Conservation (phyloP, 257 asterid species). For the Przewalskia tangutica region DNA sequence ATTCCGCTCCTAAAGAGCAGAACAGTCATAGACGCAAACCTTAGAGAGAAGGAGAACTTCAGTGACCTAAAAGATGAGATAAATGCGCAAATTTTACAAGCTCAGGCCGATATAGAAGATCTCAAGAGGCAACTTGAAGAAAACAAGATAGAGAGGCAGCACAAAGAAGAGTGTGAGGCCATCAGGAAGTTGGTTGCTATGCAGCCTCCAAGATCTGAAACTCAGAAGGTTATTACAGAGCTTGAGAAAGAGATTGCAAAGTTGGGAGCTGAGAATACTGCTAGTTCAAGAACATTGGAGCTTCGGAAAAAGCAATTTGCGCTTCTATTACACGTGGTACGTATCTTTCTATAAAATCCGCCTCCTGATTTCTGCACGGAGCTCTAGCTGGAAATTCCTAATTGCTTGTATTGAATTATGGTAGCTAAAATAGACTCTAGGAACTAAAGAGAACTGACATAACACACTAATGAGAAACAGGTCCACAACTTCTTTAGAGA, state of each 20-base stretch:
- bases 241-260: slow-evolving; percentile 75
- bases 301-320: slow-evolving; percentile 95
- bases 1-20: slow-evolving; percentile 82
- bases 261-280: slow-evolving; percentile 77
- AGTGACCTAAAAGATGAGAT: slow-evolving; percentile 72
- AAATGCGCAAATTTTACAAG: slow-evolving; percentile 67
- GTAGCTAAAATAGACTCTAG: not conserved
- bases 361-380: not conserved
- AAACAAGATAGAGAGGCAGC: slow-evolving; percentile 92
- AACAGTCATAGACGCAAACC: slow-evolving; percentile 71
- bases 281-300: slow-evolving; percentile 78
- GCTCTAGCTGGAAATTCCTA: not conserved
- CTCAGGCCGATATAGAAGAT: slow-evolving; percentile 75
- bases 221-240: slow-evolving; percentile 63
- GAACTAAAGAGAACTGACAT: not conserved
- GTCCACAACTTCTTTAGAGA: not conserved
- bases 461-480: not conserved
- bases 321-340: slow-evolving; percentile 87
- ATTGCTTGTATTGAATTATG: not conserved
- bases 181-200: slow-evolving; percentile 76
- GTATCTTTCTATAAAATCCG: slow-evolving; percentile 9
- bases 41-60: slow-evolving; percentile 88
- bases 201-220: slow-evolving; percentile 86
- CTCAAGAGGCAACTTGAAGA: slow-evolving; percentile 91
- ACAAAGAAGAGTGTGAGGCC: slow-evolving; percentile 95